phyloP scores from a whole-genome alignment of 768 basidiomycete genomes.

The Lactarius deliciosus region DNA sequence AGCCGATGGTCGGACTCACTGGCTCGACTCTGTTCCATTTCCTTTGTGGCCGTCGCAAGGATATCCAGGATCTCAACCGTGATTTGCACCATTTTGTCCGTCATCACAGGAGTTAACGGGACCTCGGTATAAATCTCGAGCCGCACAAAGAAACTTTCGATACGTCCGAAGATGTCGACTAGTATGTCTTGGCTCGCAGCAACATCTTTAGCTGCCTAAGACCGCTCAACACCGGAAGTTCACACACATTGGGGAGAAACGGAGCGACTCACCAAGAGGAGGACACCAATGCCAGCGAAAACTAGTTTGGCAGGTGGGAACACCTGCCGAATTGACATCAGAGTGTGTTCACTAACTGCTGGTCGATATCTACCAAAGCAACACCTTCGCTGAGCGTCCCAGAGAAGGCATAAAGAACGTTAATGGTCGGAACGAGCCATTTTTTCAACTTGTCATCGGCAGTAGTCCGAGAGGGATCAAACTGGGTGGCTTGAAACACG shows the following conservation, averaged over 20 bases:
- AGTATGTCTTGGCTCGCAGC: neutral
- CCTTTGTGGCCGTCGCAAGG: neutral
- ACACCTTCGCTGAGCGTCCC: neutral
- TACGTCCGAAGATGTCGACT: neutral
- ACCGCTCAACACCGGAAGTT: fast-evolving
- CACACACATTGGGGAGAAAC: neutral
- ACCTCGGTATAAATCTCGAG: neutral
- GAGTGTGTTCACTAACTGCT: neutral
- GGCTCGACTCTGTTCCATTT: neutral
- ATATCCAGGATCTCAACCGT: too few relatives aligned
- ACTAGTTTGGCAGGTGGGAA: neutral
- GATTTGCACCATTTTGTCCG: too few relatives aligned
- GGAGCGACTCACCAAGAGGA: neutral
- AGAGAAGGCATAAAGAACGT: neutral
- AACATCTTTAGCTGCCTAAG: neutral
- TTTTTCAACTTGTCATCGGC: neutral
- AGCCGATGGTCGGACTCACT: neutral
- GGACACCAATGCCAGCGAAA: neutral
- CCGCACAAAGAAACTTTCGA: neutral
- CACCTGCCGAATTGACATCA: neutral
- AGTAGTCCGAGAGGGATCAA: neutral
- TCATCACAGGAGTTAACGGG: neutral
- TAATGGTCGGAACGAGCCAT: neutral
- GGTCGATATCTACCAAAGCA: neutral
- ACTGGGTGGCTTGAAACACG: neutral